Conservation (phyloP, 2,329 filamentous ascomycete species). For the Monosporascus sp. region DNA sequence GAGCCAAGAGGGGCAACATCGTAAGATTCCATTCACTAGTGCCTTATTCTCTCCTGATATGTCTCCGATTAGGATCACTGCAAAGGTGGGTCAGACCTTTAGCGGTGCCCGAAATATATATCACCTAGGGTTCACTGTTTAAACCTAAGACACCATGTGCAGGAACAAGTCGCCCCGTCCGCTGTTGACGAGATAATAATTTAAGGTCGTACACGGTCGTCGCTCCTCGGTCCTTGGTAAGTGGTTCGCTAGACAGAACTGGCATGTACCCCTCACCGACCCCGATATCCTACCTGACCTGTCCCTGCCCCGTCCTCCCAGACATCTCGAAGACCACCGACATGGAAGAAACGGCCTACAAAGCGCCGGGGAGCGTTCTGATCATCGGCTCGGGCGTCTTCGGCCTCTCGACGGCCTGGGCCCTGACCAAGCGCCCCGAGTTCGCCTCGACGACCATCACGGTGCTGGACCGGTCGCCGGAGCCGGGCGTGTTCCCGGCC, state of each 20-base stretch:
- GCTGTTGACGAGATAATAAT: no score
- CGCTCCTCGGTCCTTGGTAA: no score
- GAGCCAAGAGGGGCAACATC: neutral
- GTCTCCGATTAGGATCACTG: neutral
- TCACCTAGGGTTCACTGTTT: no score
- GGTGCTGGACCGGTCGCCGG: constrained; percentile 50
- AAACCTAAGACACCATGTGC: no score
- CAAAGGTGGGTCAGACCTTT: neutral
- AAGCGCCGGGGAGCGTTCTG: constrained; percentile 41
- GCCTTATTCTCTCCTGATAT: neutral
- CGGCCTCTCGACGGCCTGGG: constrained; percentile 50
- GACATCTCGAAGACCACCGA: constrained; percentile 2
- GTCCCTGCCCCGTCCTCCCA: constrained; percentile 2
- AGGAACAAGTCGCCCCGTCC: no score
- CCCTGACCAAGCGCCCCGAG: constrained; percentile 58
- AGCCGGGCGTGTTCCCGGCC: constrained; percentile 50
- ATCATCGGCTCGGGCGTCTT: constrained; percentile 58
- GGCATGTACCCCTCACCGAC: neutral
- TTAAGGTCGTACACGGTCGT: no score
- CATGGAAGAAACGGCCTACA: constrained; percentile 4
- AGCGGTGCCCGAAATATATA: no score
- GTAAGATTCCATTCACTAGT: neutral
- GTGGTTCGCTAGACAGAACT: no score
- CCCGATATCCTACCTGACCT: neutral
- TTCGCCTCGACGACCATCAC: constrained; percentile 52